These are phyloP conservation scores for Galerina marginata DNA, from an alignment of 768 basidiomycete species.

Conservation along the genomic window DNA sequence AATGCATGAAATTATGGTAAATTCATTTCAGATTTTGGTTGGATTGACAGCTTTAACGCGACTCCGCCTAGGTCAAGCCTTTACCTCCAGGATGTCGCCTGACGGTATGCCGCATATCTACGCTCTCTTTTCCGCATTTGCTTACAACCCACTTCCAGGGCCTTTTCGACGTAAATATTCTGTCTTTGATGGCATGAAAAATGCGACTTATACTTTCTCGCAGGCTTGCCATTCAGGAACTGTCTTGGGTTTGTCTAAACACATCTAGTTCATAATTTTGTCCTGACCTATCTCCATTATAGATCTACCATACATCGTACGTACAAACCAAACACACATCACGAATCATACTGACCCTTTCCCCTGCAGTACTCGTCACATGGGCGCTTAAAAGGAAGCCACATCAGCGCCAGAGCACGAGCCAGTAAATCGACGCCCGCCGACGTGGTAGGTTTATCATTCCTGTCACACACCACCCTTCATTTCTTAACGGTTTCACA, in stretches of 20 bases:
- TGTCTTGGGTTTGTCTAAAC: conserved; percentile 44
- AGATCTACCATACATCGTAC: conserved; percentile 58
- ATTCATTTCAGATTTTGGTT: background rate
- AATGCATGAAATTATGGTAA: conserved; percentile 55
- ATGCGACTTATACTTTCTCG: background rate
- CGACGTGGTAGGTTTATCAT: conserved; percentile 60
- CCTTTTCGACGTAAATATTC: conserved; percentile 51
- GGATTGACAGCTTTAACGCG: background rate
- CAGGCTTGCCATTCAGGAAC: conserved; percentile 63
- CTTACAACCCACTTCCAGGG: conserved; percentile 35
- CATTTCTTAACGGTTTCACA: conserved; percentile 24
- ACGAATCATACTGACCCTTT: background rate
- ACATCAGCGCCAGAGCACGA: conserved; percentile 38
- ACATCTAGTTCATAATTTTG: conserved; percentile 1
- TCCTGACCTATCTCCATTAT: background rate
- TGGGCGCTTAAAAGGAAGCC: conserved; percentile 54
- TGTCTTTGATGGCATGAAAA: background rate
- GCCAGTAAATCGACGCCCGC: conserved; percentile 62
- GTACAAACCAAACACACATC: conserved; percentile 18
- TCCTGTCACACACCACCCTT: background rate
- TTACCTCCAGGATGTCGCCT: conserved; percentile 56
- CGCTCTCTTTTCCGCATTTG: too few species aligned
- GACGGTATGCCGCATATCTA: conserved; percentile 40
- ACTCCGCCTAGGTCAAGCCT: conserved; percentile 42
- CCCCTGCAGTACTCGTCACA: conserved; percentile 59